Conservation (phyloP, 1,284 basidiomycete species). For the Cryptococcus sp. region DNA sequence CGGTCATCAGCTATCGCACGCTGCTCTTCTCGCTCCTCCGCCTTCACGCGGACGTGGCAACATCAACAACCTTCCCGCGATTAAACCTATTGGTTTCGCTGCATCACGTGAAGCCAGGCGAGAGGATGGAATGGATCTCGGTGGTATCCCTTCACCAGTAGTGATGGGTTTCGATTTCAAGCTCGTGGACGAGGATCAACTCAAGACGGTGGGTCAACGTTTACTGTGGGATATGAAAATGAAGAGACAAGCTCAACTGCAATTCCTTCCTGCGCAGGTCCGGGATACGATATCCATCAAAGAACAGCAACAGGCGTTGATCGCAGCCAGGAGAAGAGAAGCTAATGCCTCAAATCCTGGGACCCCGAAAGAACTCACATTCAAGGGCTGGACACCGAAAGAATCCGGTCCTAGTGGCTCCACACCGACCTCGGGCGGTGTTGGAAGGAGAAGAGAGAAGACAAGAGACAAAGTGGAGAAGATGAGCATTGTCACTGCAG, state of each 20-base stretch:
- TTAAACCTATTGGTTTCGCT: conserved; percentile 49
- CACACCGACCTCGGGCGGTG: conserved; percentile 21
- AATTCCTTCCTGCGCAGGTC: conserved; percentile 31
- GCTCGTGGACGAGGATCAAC: conserved; percentile 44
- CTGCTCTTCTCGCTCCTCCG: neutral
- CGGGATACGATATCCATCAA: conserved; percentile 50
- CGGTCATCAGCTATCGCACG: neutral
- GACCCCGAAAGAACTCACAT: conserved; percentile 46
- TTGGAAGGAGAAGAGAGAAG: conserved; percentile 47
- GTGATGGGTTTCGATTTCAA: conserved; percentile 53
- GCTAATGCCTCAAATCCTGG: conserved; percentile 36
- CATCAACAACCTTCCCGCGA: conserved; percentile 26
- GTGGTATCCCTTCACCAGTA: conserved; percentile 43
- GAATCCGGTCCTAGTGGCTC: conserved; percentile 7
- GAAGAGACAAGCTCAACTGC: conserved; percentile 22
- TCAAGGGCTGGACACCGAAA: conserved; percentile 49
- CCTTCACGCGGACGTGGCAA: conserved; percentile 2
- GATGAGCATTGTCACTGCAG: conserved; percentile 44
- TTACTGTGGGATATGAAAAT: neutral
- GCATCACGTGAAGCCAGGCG: conserved; percentile 39
- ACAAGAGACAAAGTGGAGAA: conserved; percentile 48
- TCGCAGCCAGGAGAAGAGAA: conserved; percentile 45
- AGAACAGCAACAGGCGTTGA: conserved; percentile 51
- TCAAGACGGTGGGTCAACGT: conserved; percentile 43
- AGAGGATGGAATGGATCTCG: conserved; percentile 28